Evolutionary conservation across 2,329 filamentous ascomycete genomes (phyloP), one percentile per base, ranked within the genome.

Genomic region (Thermoascus crustaceus): DNA sequence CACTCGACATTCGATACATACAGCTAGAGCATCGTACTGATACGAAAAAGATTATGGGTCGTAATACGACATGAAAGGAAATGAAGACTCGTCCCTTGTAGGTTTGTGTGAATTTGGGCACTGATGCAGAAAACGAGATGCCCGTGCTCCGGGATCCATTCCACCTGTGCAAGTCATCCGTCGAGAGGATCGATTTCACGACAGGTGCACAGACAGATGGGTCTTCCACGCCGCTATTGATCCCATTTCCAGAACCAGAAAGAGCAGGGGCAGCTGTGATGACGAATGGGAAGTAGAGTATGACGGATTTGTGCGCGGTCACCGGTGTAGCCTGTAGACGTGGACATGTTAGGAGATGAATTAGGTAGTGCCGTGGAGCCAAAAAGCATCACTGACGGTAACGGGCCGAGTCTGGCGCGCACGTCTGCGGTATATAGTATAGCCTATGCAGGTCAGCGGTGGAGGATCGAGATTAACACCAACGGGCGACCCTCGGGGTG

Each of bases 351-450:
- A n/a, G n/a, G n/a, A n/a, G n/a, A n/a, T n/a, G n/a, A n/a, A n/a
- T n/a, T n/a, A n/a, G 40, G 19, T 35, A 40, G 43, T 33, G 30
- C 32, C 43, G 41, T 46, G 45, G 45, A 45, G 44, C 46, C 45
- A 43, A 39, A n/a, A 40, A 39, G 45, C 37, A 49, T 35, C 42
- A 33, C 44, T 40, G 41, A 51, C 48, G 48, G 46, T 25, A n/a
- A n/a, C n/a, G n/a, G n/a, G 38, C 47, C 47, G 48, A 41, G 36
- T 46, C 43, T 43, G 39, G 41, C 40, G 40, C 44, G 44, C 43
- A 42, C 11, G 47, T 43, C 45, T 43, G 38, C 30, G 17, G 23
- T 8, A 10, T 41, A 45, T n/a, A n/a, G n/a, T n/a, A n/a, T n/a
- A n/a, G n/a, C n/a, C 35, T 29, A 48, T 45, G 46, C 44, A 48